Percentiles rank a stretch among this genome's conserved stretches.
Conservation (phyloP, 768 basidiomycete genomes). For the Coprinopsis cinerea region DNA sequence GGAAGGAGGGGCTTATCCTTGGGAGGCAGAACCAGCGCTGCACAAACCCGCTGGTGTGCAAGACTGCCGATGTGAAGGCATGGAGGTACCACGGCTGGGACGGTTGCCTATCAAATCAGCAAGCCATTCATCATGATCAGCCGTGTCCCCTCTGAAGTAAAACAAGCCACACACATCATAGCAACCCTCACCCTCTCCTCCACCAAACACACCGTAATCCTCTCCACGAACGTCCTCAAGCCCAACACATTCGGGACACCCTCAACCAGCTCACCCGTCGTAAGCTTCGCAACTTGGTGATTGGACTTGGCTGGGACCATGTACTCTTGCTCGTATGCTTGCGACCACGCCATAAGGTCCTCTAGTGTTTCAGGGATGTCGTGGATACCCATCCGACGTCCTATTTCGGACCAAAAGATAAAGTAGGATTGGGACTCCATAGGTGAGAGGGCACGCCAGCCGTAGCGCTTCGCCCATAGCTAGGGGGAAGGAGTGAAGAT, state of each 20-base stretch:
- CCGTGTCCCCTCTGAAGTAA: not conserved
- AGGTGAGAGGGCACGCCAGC: slow-evolving; percentile 6
- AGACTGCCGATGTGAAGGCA: slow-evolving; percentile 16
- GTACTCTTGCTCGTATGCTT: slow-evolving; percentile 35
- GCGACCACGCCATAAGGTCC: slow-evolving; percentile 31
- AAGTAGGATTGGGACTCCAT: slow-evolving; percentile 26
- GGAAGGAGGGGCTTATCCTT: slow-evolving; percentile 18
- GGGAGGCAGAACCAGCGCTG: slow-evolving; percentile 37
- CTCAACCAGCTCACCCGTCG: slow-evolving; percentile 35
- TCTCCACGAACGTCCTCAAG: slow-evolving; percentile 28
- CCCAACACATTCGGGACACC: slow-evolving; percentile 32
- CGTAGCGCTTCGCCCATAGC: slow-evolving; percentile 10
- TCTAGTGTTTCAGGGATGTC: slow-evolving; percentile 38
- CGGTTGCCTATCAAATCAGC: slow-evolving; percentile 25
- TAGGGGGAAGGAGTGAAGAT: not conserved
- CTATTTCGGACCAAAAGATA: slow-evolving; percentile 41
- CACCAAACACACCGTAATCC: slow-evolving; percentile 30
- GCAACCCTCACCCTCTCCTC: slow-evolving; percentile 39
- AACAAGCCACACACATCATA: slow-evolving; percentile 35
- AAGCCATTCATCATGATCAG: not conserved
- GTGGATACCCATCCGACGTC: slow-evolving; percentile 39
- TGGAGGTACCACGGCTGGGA: slow-evolving; percentile 30
- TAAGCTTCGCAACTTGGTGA: slow-evolving; percentile 31
- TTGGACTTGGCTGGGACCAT: slow-evolving; percentile 40
- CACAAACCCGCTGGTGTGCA: slow-evolving; percentile 24